Evolutionary conservation across 1,139 yeast genomes (phyloP), one percentile per base, ranked within the genome.

Genomic region (Martiniozyma asiatica): DNA sequence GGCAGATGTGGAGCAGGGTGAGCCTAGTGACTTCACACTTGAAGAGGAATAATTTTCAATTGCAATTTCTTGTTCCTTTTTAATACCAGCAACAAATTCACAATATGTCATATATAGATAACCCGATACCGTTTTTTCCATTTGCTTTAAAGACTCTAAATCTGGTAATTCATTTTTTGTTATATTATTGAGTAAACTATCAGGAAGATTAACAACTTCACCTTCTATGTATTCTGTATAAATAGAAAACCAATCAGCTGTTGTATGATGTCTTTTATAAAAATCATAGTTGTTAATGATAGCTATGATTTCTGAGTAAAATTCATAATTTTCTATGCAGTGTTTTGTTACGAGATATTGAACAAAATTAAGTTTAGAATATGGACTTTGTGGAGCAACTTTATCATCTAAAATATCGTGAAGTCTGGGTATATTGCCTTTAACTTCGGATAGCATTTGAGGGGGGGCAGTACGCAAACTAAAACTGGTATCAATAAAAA

Each of bases 281-380:
- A 22, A 10, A 7, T 36, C 28, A 14, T 37, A 33, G 17, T 33
- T 33, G 2, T 25, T 13, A 2, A 45, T 30, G 13, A 49, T 38
- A 7, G 27, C 23, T 5, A 35, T 35, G 8, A 51, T 29, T 17
- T 47, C 49, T 11, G 43, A 25, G 23, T 40, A 50, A 33, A 51
- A 50, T 22, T 52, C 56, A 14, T 51, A 40, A 27, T 51, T 52
- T 31, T 52, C 57, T 5, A 46, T 26, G 35, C 57, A 51, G 32
- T 51, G 55, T 25, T 49, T 45, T 18, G 42, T 40, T 4, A 42
- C 32, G 14, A 52, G 36, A 28, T 43, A 51, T 25, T 42, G 38
- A 9, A 43, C 36, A 31, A 52, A 52, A 14, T 44, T 35, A 9
- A 34, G 26, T 16, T 41, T 45, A 6, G 48, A 44, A 23, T 39